Evolutionary conservation across 148 eudicot genomes (phyloP), one percentile per base, ranked within the genome.

Genomic region (Vaccinium darrowii): DNA sequence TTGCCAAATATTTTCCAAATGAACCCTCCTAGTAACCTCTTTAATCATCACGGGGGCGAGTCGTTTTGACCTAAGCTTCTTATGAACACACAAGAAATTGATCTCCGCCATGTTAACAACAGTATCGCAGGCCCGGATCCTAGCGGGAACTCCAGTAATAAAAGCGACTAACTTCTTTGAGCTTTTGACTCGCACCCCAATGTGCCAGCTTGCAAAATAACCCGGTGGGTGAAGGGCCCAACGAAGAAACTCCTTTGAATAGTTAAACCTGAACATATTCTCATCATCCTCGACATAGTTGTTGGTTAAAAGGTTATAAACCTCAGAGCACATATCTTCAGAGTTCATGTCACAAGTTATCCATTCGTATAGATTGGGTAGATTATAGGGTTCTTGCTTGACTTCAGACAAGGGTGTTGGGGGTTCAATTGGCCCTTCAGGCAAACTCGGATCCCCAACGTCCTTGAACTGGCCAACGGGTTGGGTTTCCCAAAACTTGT

Each of bases 201-300:
- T 95, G 84, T 95, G 98, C 98, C 98, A 95, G 89, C 93, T 93
- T 88, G 79, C 90, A 82, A 62, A 94, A 77, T 90, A 89, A 51
- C 96, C 95, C 0, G 96, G 98, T 50, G 98, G 98, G 71, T 93
- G 92, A 83, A 95, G 94, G 0, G 98, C 98, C 98, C 98, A 95
- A 39, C 84, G 88, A 47, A 95, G 94, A 33, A 95, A 95, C 86
- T 93, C 96, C 81, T 92, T 93, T 0, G 98, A 95, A 63, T 95
- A 94, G 72, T 95, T 94, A 80, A 95, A 95, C 86, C 98, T 88
- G 86, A 93, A 95, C 98, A 94, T 93, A 84, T 95, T 95, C 81
- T 94, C 98, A 81, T 95, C 98, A 87, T 95, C 98, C 90, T 95
- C 98, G 36, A 95, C 96, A 65, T 95, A 95, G 76, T 95, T 95